phyloP scores from a whole-genome alignment of 2,329 filamentous ascomycete genomes.

The Colletotrichum sojae region DNA sequence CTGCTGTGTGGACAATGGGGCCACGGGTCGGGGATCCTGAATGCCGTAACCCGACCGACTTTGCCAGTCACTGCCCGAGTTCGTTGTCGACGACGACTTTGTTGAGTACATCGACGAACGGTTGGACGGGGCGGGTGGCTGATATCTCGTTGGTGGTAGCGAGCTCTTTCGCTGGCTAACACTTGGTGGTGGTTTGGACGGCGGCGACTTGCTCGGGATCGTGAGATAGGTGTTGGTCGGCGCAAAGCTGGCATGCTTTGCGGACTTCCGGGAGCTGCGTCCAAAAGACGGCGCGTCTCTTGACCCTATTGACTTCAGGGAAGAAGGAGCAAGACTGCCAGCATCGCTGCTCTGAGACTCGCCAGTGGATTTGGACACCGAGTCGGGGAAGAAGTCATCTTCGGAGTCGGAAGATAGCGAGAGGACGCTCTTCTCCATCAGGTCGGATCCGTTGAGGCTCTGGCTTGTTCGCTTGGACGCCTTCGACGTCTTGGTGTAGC shows the following conservation, averaged over 20 bases:
- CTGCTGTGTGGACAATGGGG: slow-evolving; percentile 50
- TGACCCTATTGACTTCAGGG: slow-evolving; percentile 31
- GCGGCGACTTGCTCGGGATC: slow-evolving; percentile 52
- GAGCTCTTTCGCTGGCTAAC: slow-evolving; percentile 49
- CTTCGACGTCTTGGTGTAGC: slow-evolving; percentile 68
- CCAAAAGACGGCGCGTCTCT: slow-evolving; percentile 46
- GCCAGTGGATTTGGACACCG: slow-evolving; percentile 47
- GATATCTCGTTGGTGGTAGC: slow-evolving; percentile 41
- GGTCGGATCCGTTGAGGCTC: slow-evolving; percentile 65
- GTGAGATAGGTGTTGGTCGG: slow-evolving; percentile 59
- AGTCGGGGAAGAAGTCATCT: slow-evolving; percentile 57
- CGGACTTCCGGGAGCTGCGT: slow-evolving; percentile 50
- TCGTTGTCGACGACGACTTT: slow-evolving; percentile 53
- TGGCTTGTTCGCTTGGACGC: slow-evolving; percentile 64
- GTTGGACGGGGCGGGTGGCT: slow-evolving; percentile 39
- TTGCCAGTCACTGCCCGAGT: slow-evolving; percentile 52
- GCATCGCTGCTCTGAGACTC: slow-evolving; percentile 35
- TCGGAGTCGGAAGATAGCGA: slow-evolving; percentile 72
- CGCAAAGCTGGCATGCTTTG: slow-evolving; percentile 57
- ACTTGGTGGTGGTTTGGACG: slow-evolving; percentile 41
- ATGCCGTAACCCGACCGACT: slow-evolving; percentile 49
- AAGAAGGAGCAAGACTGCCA: slow-evolving; percentile 29
- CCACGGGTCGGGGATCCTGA: slow-evolving; percentile 58
- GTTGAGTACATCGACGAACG: slow-evolving; percentile 53
- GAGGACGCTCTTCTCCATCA: slow-evolving; percentile 69